Evolutionary conservation across 192 early-diverging fungal species (phyloP), one percentile per base, ranked within the genome.

Genomic region (Cladochytrium replicatum): DNA sequence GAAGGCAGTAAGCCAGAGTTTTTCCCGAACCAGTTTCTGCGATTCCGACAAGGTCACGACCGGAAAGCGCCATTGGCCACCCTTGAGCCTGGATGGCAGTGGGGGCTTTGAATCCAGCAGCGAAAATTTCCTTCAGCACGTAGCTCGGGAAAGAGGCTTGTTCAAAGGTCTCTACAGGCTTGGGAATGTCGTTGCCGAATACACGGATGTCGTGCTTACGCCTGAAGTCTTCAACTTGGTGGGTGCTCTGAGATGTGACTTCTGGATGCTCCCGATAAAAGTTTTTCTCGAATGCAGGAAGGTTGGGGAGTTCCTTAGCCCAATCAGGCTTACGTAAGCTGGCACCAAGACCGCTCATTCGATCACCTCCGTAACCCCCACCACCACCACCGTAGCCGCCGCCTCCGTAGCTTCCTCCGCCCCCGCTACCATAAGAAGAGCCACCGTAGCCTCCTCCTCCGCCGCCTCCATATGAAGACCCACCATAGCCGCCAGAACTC

Each of bases 31-130:
- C 93, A 32, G 93, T 96, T 61, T 94, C 85, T 46, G 93, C 93
- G 69, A 97, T 91, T 44, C 92, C 93, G 45, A 93, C 74, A 7
- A 88, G 73, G 72, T 97, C 89, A 50, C 86, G 81, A 19, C 80
- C 76, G 48, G 80, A 77, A 7, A 90, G 72, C 61, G 87, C 76
- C 60, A 93, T 86, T 27, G 92, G 89, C 89, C 93, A 97, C 55
- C 86, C 88, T 19, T 82, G 81, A 4, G 91, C 84, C 67, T 97
- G 93, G 52, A 97, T 95, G 8, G 93, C 89, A 1, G 91, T 94
- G 8, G 93, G 93, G 32, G 74, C 72, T 26, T 80, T 53, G 51
- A 95, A 97, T 0, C 66, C 66, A n/a, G 39, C 50, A 26, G 66
- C 70, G 58, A 70, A 66, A 55, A 72, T 52, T 15, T 38, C 21